A percentile compares a stretch with the other conserved stretches of the same genome.
Evolutionary conservation across 805 yeast genomes (phyloP).

Genomic region (Jamesozyma lodderae): DNA sequence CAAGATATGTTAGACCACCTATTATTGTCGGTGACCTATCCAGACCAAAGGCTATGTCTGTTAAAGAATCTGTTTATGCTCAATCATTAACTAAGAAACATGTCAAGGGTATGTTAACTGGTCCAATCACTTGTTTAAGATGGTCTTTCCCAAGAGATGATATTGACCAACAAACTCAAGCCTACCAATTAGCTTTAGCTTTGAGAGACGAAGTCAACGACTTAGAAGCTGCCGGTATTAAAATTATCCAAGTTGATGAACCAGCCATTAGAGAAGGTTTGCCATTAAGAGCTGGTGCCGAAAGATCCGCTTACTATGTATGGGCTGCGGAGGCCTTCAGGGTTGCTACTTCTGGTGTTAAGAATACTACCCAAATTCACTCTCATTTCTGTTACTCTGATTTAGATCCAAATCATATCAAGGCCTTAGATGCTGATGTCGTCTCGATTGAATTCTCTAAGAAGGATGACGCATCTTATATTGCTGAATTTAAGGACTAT

Average conservation of each 20-base stretch:
- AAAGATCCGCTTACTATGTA: slow-evolving; percentile 89
- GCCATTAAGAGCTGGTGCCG: slow-evolving; percentile 96
- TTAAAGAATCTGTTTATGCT: slow-evolving; percentile 98
- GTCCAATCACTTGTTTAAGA: slow-evolving; percentile 98
- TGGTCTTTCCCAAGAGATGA: slow-evolving; percentile 99
- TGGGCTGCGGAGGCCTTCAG: slow-evolving; percentile 99
- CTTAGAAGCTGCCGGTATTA: slow-evolving; percentile 96
- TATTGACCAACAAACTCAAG: slow-evolving; percentile 84
- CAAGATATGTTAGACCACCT: slow-evolving; percentile 99
- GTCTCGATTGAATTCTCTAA: slow-evolving; percentile 98
- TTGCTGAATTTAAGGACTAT: slow-evolving; percentile 93
- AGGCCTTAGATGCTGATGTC: slow-evolving; percentile 98
- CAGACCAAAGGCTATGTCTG: slow-evolving; percentile 97
- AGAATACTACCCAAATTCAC: slow-evolving; percentile 93
- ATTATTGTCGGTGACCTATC: slow-evolving; percentile 98
- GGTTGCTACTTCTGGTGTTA: slow-evolving; percentile 97
- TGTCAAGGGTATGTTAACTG: slow-evolving; percentile 99
- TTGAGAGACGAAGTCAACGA: slow-evolving; percentile 97
- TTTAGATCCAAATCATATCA: slow-evolving; percentile 98
- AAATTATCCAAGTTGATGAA: slow-evolving; percentile 98
- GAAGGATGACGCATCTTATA: slow-evolving; percentile 98
- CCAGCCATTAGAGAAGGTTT: slow-evolving; percentile 99
- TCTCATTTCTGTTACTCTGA: slow-evolving; percentile 99
- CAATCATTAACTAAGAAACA: slow-evolving; percentile 93
- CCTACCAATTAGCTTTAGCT: slow-evolving; percentile 94